These are phyloP conservation scores for Kalanchoe fedtschenkoi DNA, from an alignment of 164 flowering plant species.

Conservation along the genomic window DNA sequence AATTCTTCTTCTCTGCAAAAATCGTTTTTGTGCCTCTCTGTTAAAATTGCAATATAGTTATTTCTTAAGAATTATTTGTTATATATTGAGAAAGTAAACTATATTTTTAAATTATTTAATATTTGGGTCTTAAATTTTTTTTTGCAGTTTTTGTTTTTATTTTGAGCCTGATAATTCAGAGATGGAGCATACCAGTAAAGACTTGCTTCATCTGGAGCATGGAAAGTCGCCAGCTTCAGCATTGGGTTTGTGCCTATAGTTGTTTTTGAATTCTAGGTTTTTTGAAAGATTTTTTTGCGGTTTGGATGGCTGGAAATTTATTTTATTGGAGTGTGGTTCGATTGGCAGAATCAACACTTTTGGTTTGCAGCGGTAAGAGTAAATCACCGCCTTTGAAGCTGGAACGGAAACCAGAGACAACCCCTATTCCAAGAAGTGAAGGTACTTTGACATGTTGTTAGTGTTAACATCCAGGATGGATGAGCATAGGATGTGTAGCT, in stretches of 20 bases:
- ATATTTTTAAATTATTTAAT: no score
- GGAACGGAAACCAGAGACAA: slow-evolving; percentile 8
- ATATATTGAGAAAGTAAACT: no score
- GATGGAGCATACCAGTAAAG: slow-evolving; percentile 21
- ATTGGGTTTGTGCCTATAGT: slow-evolving; percentile 13
- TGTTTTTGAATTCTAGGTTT: no score
- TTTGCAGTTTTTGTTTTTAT: no score
- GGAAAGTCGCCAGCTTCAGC: slow-evolving; percentile 14
- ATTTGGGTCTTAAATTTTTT: neutral
- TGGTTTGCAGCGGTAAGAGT: slow-evolving; percentile 10
- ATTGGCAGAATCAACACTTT: slow-evolving; percentile 19
- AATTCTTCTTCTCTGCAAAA: no score
- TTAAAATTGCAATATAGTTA: no score
- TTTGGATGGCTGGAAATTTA: neutral
- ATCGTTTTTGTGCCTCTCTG: no score
- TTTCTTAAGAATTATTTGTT: no score
- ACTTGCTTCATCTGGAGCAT: slow-evolving; percentile 22
- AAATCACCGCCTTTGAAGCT: neutral
- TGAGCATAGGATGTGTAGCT: no score
- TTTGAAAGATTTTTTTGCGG: neutral
- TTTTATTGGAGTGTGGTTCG: neutral
- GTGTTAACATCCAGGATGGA: no score
- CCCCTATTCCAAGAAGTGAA: slow-evolving; percentile 16
- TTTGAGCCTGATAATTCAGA: neutral
- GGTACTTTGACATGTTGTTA: slow-evolving; percentile 6